Evolutionary conservation across 495 filamentous ascomycete genomes (phyloP).

Genomic region (Pseudoneurospora amorphoporcata): DNA sequence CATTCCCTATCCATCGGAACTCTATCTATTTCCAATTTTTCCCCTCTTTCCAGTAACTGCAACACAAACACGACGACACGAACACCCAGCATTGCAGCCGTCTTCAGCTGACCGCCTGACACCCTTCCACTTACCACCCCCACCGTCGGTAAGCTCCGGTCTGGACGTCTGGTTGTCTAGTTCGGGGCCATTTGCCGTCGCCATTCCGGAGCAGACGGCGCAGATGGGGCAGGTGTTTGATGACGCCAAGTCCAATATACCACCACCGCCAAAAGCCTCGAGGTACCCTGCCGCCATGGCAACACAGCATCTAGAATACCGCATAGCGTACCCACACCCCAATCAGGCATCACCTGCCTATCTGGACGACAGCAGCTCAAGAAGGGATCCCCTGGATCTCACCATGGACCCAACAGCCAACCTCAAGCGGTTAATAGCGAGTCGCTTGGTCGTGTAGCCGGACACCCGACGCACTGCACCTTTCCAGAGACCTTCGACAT

Average conservation of each 20-base stretch:
- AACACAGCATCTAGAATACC: constrained; percentile 2
- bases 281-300: neutral
- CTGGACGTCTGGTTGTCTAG: neutral
- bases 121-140: neutral
- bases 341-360: neutral
- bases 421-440: neutral
- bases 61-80: neutral
- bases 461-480: neutral
- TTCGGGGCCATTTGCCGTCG: neutral
- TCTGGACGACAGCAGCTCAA: neutral
- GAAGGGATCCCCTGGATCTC: neutral
- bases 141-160: neutral
- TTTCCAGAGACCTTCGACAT: neutral
- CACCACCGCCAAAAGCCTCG: neutral
- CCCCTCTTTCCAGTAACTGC: neutral
- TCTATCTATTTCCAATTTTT: neutral
- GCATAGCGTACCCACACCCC: neutral
- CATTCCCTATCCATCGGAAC: neutral
- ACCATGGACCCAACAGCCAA: neutral
- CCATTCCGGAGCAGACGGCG: neutral
- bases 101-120: neutral
- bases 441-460: neutral
- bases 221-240: neutral
- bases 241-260: neutral
- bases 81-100: neutral